Percentiles rank a stretch among this genome's conserved stretches.
phyloP scores from a whole-genome alignment of 148 eudicot genomes.

The Spergularia bocconei region DNA sequence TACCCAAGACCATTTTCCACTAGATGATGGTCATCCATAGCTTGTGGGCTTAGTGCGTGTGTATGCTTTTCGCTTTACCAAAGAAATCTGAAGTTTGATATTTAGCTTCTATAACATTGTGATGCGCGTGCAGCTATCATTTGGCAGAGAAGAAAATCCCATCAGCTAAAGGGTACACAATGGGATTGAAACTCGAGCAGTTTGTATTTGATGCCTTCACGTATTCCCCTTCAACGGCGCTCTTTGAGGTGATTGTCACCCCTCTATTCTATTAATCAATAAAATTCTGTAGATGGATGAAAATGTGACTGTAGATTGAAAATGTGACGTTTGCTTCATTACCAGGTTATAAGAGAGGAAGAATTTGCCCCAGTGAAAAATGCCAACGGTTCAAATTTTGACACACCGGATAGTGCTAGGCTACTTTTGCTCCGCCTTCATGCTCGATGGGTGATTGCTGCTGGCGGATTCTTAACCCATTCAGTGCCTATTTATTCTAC shows the following conservation, averaged over 20 bases:
- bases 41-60: neutral
- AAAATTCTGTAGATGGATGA: neutral
- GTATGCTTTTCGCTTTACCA: neutral
- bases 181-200: conserved; percentile 87
- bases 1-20: neutral
- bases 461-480: conserved; percentile 98
- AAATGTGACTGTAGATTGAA: neutral
- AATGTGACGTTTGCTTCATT: neutral
- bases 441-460: conserved; percentile 96
- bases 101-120: neutral
- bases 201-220: conserved; percentile 92
- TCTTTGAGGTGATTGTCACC: conserved; percentile 63
- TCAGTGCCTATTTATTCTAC: conserved; percentile 91
- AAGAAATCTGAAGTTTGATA: neutral
- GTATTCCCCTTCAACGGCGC: conserved; percentile 90
- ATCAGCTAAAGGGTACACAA: conserved; percentile 64
- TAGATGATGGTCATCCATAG: neutral
- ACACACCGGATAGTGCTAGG: conserved; percentile 95
- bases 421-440: conserved; percentile 89
- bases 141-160: conserved; percentile 95
- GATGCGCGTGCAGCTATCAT: conserved; percentile 65
- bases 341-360: conserved; percentile 89
- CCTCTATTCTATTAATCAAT: neutral
- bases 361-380: conserved; percentile 99
- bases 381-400: conserved; percentile 84